Evolutionary conservation across 768 basidiomycete species (phyloP).

Genomic region (Leucosporidium yakuticum): DNA sequence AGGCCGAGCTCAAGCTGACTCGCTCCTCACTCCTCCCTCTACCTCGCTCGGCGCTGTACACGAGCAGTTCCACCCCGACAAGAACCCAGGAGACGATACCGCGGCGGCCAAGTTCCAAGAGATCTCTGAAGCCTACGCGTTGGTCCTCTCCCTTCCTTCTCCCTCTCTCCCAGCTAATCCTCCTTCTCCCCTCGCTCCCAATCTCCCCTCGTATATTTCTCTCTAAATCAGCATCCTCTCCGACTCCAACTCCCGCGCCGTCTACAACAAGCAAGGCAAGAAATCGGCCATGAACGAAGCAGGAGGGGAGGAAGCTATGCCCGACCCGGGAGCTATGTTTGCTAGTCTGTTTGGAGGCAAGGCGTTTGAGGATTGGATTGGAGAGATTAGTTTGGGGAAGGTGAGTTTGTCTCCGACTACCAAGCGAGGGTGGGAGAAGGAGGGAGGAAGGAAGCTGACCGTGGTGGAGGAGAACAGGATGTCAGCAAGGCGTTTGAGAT

Average conservation of each 20-base stretch:
- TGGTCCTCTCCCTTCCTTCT: constrained; percentile 51
- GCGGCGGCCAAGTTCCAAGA: constrained; percentile 97
- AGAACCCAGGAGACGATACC: constrained; percentile 74
- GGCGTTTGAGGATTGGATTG: constrained; percentile 58
- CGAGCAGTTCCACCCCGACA: constrained; percentile 66
- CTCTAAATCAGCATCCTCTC: constrained; percentile 33
- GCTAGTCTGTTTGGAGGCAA: constrained; percentile 43
- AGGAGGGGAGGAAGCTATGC: constrained; percentile 53
- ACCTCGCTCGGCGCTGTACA: no score
- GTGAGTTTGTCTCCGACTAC: no score
- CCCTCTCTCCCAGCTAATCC: constrained; percentile 1
- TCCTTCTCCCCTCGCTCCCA: no score
- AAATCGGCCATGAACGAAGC: constrained; percentile 57
- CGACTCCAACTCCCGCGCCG: constrained; percentile 67
- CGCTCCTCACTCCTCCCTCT: not conserved
- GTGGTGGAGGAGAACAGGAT: constrained; percentile 44
- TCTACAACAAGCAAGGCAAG: constrained; percentile 95
- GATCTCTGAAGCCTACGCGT: constrained; percentile 87
- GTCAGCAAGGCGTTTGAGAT: constrained; percentile 46
- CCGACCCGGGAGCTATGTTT: constrained; percentile 92
- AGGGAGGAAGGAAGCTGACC: no score
- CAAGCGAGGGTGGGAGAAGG: no score
- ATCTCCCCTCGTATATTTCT: constrained; percentile 2
- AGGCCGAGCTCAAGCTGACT: constrained; percentile 2
- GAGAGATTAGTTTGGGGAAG: constrained; percentile 92